Evolutionary conservation across 1,284 basidiomycete species (phyloP).

Genomic region (Meripilus lineatus): DNA sequence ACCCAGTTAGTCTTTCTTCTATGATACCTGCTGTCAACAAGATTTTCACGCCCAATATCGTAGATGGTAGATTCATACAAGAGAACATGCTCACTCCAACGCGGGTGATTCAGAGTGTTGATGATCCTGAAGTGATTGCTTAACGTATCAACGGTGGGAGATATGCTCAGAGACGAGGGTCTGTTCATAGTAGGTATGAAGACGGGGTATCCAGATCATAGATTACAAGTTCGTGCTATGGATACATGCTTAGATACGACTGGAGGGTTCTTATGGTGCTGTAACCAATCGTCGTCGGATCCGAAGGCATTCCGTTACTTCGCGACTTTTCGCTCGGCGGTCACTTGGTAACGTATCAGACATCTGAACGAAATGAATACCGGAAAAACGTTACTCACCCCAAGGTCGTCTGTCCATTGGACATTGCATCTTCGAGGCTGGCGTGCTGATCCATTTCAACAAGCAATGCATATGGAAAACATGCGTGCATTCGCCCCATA

Average conservation of each 20-base stretch:
- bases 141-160: too few relatives aligned
- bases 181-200: neutral
- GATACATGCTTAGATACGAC: too few relatives aligned
- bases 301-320: too few relatives aligned
- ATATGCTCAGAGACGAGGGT: neutral
- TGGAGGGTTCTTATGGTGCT: too few relatives aligned
- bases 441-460: conserved; percentile 88
- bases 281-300: too few relatives aligned
- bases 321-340: conserved; percentile 31
- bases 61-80: conserved; percentile 54
- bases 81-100: conserved; percentile 55
- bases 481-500: conserved; percentile 95
- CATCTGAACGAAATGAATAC: neutral
- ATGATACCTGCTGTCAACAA: conserved; percentile 2
- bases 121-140: conserved; percentile 43
- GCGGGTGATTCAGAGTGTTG: conserved; percentile 43
- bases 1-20: conserved; percentile 51
- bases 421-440: conserved; percentile 85
- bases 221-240: neutral
- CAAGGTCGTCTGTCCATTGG: conserved; percentile 91
- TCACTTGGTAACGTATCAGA: conserved; percentile 20
- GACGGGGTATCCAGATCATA: neutral
- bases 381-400: conserved; percentile 55
- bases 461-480: conserved; percentile 96
- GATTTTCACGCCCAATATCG: neutral